Conservation (phyloP, 345 rosid genomes). For the Eucalyptus marginata region DNA sequence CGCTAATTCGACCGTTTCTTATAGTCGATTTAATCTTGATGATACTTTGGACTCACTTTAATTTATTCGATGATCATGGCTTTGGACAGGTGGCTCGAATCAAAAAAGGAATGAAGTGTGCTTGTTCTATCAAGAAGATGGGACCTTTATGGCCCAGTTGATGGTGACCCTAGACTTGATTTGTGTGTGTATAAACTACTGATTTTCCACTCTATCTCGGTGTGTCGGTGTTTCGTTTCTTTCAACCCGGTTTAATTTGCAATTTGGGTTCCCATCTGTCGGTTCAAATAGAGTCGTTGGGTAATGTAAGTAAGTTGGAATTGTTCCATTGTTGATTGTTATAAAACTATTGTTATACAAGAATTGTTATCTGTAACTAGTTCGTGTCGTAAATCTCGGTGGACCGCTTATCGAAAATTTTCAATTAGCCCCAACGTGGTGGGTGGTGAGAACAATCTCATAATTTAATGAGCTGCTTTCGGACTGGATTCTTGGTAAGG, state of each 20-base stretch:
- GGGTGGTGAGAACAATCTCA: not conserved
- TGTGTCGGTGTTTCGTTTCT: not conserved
- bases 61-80: not conserved
- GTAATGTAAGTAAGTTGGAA: not conserved
- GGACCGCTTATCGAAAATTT: not conserved
- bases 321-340: not conserved
- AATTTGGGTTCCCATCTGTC: not conserved
- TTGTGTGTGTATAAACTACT: not conserved
- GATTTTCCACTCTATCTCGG: not conserved
- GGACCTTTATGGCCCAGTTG: not conserved
- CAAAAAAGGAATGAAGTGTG: not conserved
- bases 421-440: not conserved
- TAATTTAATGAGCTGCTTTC: not conserved
- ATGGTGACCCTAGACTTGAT: not conserved
- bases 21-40: not conserved
- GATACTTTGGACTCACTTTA: not conserved
- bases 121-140: not conserved
- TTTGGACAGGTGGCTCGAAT: not conserved
- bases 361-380: not conserved
- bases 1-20: rapidly evolving
- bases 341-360: not conserved
- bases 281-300: not conserved
- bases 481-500: not conserved
- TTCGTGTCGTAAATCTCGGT: not conserved
- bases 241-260: not conserved